Percentiles rank a stretch among this genome's conserved stretches.
Evolutionary conservation across 192 early-diverging fungal genomes (phyloP).

Genomic region (Gorgonomyces haynaldii): DNA sequence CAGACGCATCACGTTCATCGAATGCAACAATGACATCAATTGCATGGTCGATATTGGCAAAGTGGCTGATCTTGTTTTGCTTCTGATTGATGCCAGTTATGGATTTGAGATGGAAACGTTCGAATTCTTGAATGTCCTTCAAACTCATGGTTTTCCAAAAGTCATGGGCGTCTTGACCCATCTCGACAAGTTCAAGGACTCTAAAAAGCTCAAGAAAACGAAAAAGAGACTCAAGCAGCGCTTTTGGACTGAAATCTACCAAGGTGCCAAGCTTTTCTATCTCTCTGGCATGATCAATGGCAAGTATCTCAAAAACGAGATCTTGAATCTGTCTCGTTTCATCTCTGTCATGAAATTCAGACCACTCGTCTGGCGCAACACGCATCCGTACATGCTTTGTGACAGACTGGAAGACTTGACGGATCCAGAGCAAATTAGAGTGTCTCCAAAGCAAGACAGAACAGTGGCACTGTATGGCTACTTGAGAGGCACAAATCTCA

Average conservation of each 20-base stretch:
- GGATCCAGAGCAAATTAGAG: constrained; percentile 70
- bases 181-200: constrained; percentile 89
- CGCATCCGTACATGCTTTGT: constrained; percentile 94
- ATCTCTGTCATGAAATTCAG: constrained; percentile 99
- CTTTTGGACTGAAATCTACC: constrained; percentile 99
- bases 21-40: constrained; percentile 94
- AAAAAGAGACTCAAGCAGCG: constrained; percentile 95
- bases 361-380: constrained; percentile 90
- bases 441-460: constrained; percentile 77
- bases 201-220: constrained; percentile 73
- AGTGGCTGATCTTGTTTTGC: constrained; percentile 87
- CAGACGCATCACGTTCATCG: constrained; percentile 92
- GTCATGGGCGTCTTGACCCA: constrained; percentile 98
- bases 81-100: constrained; percentile 93
- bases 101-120: constrained; percentile 99
- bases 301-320: constrained; percentile 83
- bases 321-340: constrained; percentile 89
- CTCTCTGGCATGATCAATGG: constrained; percentile 93
- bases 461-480: constrained; percentile 93
- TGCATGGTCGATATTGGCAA: constrained; percentile 97
- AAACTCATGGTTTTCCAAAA: constrained; percentile 93
- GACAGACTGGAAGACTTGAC: constrained; percentile 97
- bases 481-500: constrained; percentile 88
- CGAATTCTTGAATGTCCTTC: constrained; percentile 95
- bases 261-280: constrained; percentile 98